Evolutionary conservation across 2,329 filamentous ascomycete species (phyloP).

Genomic region (Alternaria dauci): DNA sequence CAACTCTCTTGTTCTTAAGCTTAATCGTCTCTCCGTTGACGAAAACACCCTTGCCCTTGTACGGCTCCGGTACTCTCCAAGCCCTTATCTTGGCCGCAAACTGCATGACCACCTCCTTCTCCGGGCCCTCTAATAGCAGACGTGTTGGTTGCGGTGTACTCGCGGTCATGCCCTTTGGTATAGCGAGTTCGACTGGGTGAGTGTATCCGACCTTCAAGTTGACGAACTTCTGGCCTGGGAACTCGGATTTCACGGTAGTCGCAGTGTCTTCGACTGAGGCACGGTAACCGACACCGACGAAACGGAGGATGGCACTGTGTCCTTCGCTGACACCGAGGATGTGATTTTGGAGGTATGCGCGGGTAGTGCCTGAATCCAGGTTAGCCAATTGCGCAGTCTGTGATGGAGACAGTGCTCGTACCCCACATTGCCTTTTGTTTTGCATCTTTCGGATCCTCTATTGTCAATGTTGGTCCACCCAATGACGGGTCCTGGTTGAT

Average conservation of each 20-base stretch:
- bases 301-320: slow-evolving; percentile 88
- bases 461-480: slow-evolving; percentile 71
- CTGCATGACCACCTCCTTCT: slow-evolving; percentile 86
- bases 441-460: slow-evolving; percentile 73
- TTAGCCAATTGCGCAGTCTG: slow-evolving; percentile 10
- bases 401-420: slow-evolving; percentile 50
- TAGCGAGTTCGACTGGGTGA: slow-evolving; percentile 88
- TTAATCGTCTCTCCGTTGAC: slow-evolving; percentile 97
- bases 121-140: slow-evolving; percentile 85
- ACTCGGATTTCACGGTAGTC: slow-evolving; percentile 71
- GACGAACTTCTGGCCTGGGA: slow-evolving; percentile 85
- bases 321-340: slow-evolving; percentile 95
- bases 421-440: slow-evolving; percentile 97
- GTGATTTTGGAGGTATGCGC: slow-evolving; percentile 88
- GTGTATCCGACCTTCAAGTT: slow-evolving; percentile 96
- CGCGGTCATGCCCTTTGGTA: slow-evolving; percentile 84
- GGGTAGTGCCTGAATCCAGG: slow-evolving; percentile 74
- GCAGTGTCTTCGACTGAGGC: slow-evolving; percentile 83
- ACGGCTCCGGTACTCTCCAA: slow-evolving; percentile 94
- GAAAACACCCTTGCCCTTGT: slow-evolving; percentile 99
- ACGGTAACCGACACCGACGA: slow-evolving; percentile 95
- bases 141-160: slow-evolving; percentile 90
- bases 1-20: slow-evolving; percentile 85
- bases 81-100: slow-evolving; percentile 88
- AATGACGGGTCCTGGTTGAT: slow-evolving; percentile 72